Evolutionary conservation across 2,329 filamentous ascomycete genomes (phyloP).

Genomic region (Pseudogymnoascus sp.): DNA sequence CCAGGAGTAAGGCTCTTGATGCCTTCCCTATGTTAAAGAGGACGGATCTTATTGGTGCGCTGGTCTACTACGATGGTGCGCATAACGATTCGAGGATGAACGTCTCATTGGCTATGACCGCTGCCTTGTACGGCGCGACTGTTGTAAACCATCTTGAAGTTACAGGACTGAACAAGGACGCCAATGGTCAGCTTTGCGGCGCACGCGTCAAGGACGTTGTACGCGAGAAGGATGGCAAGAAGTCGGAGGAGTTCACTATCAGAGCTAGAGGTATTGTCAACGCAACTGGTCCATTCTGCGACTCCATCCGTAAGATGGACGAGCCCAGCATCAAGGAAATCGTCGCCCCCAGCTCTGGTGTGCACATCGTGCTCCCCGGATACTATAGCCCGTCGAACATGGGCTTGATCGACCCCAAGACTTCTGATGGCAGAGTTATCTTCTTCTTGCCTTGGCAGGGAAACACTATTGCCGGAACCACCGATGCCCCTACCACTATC

Average conservation of each 20-base stretch:
- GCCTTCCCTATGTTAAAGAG: conserved; percentile 79
- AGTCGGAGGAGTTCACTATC: conserved; percentile 53
- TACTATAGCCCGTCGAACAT: conserved; percentile 76
- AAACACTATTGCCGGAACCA: conserved; percentile 80
- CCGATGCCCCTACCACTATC: conserved; percentile 65
- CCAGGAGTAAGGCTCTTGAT: conserved; percentile 71
- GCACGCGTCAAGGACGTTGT: conserved; percentile 63
- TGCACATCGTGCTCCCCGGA: conserved; percentile 74
- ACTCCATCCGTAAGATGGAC: conserved; percentile 75
- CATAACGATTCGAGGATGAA: conserved; percentile 92
- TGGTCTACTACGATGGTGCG: conserved; percentile 81
- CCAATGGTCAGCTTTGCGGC: conserved; percentile 59
- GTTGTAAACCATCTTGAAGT: conserved; percentile 75
- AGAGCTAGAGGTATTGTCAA: conserved; percentile 74
- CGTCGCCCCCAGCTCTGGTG: conserved; percentile 71
- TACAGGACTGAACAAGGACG: conserved; percentile 62
- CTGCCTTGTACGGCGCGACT: conserved; percentile 70
- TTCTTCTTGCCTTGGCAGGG: conserved; percentile 88
- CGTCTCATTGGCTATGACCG: conserved; percentile 73
- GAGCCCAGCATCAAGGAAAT: conserved; percentile 62
- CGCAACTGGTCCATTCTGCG: conserved; percentile 75
- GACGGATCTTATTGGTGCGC: conserved; percentile 63
- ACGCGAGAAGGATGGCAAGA: conserved; percentile 50
- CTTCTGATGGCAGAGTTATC: conserved; percentile 76
- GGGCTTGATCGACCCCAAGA: conserved; percentile 74